Base-by-base conservation (phyloP, 805 yeast species). In the Pichia paraexigua region DNA sequence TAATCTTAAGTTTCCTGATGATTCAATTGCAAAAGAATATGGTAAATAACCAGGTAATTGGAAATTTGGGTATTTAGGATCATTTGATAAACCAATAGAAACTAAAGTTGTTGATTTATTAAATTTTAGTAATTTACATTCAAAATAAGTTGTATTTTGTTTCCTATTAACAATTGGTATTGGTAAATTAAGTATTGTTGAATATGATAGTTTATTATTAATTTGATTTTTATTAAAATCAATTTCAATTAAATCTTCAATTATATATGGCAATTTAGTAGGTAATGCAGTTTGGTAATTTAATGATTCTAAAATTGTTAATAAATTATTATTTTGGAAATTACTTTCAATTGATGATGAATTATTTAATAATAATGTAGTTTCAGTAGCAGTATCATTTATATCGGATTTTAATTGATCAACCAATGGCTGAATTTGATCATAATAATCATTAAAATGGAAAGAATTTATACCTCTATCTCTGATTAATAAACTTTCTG, bases 31-130 rank as follows among this genome's bases (percentile, higher is more conserved):
- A 46, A 87, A 73, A 0, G 90, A 83, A 60, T 82, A 84, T 46
- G 77, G 77, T 53, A 79, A 75, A 63, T 80, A 77, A 1, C 95
- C 95, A 0, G 95, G 95, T 15, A 83, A 71, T 57, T 87, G 72
- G 64, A 85, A 87, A 53, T 77, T 73, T 2, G 95, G 94, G 59
- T 84, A 84, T 11, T 51, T 44, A 2, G 94, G 92, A 56, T 76
- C 78, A 0, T 92, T 81, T 11, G 79, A 77, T 27, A 86, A 69
- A 0, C 95, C 94, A 45, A 86, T 72, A 30, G 84, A 74, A 51
- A 85, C 74, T 37, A 76, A 76, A 1, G 82, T 74, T 50, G 76
- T 77, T 2, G 71, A 68, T 58, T 63, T 60, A 46, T 63, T 53
- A 43, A 71, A 67, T 20, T 70, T 74, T 57, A 69, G 75, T 1